A percentile compares a stretch with the other conserved stretches of the same genome.
Conservation (phyloP, 306 rosid species). For the Rosa rugosa region DNA sequence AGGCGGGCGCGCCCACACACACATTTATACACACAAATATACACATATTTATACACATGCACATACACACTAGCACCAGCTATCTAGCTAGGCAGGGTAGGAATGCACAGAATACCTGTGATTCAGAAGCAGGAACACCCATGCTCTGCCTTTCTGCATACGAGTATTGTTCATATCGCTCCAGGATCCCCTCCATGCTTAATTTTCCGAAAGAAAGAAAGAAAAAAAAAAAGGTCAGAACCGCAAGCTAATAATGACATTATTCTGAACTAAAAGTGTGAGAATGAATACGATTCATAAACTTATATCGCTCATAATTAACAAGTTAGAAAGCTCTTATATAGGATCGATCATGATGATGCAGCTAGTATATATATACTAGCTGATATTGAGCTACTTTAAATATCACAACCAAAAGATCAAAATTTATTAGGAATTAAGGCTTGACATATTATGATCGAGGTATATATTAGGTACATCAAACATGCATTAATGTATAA, state of each 20-base stretch:
- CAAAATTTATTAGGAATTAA: no score
- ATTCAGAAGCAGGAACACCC: constrained; percentile 26
- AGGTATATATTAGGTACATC: no score
- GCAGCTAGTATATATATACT: background rate
- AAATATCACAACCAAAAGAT: no score
- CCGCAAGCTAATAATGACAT: background rate
- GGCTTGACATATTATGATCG: no score
- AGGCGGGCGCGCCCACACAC: background rate
- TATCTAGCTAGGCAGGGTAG: background rate
- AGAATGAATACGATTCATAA: background rate
- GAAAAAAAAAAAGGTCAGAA: background rate
- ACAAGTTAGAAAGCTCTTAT: background rate
- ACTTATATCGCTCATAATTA: background rate
- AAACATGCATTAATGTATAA: no score
- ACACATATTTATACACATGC: background rate
- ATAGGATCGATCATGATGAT: background rate
- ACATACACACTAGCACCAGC: background rate
- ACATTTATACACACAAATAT: background rate
- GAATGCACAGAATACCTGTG: constrained; percentile 41
- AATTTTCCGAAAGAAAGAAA: background rate
- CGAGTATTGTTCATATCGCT: constrained; percentile 57
- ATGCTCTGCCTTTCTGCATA: constrained; percentile 30
- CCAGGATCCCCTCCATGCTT: constrained; percentile 61
- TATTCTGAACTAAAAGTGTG: background rate
- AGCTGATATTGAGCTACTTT: no score